phyloP scores from a whole-genome alignment of 116 monocot species.

The Iris pallida region DNA sequence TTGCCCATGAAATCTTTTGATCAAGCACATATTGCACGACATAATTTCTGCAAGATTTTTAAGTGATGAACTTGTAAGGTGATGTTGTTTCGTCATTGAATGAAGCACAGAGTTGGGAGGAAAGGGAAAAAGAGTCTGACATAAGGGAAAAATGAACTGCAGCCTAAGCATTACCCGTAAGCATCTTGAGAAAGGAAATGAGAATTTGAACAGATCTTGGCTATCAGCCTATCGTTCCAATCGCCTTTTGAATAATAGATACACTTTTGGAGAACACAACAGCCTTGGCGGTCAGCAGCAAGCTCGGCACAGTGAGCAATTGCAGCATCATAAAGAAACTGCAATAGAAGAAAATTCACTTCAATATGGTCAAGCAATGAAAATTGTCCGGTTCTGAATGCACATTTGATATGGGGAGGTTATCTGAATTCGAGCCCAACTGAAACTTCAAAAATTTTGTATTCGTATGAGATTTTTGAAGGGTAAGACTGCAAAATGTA shows the following conservation, averaged over 20 bases:
- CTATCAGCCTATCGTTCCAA: constrained; percentile 24
- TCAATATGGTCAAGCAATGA: not conserved
- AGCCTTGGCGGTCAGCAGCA: constrained; percentile 52
- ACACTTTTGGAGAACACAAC: constrained; percentile 58
- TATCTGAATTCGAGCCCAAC: too few relatives aligned
- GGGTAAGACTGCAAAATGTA: too few relatives aligned
- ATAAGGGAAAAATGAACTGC: not conserved
- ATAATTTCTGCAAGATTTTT: constrained; percentile 43
- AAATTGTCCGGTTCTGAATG: not conserved
- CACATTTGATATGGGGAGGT: not conserved
- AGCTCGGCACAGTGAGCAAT: constrained; percentile 35
- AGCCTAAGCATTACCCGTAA: constrained; percentile 31
- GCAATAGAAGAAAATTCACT: constrained; percentile 7
- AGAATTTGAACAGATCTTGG: constrained; percentile 25
- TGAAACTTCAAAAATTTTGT: too few relatives aligned
- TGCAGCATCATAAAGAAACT: constrained; percentile 47
- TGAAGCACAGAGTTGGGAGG: not conserved
- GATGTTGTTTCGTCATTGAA: not conserved
- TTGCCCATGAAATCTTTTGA: constrained; percentile 24
- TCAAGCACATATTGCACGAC: constrained; percentile 53
- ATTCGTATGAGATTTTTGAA: too few relatives aligned
- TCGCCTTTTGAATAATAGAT: constrained; percentile 20
- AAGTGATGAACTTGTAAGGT: not conserved
- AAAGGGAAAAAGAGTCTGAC: not conserved
- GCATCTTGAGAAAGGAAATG: constrained; percentile 41